Evolutionary conservation across 1,139 yeast species (phyloP), one percentile per base, ranked within the genome.

Genomic region (Geotrichum candidum): DNA sequence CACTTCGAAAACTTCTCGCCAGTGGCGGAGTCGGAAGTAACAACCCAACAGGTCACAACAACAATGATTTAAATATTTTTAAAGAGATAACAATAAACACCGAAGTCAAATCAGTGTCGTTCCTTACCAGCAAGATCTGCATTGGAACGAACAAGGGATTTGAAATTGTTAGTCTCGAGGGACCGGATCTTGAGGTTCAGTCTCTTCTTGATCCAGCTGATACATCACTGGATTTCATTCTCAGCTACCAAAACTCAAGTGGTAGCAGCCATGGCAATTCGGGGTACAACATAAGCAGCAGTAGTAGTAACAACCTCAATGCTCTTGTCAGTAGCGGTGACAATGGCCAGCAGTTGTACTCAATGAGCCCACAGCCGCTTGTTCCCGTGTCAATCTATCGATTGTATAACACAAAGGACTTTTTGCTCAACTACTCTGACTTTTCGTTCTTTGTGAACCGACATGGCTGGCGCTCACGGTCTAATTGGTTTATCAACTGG

Each of bases 61-160:
- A 9, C 33, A 53, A 9, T 45, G 25, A 22, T 29, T 84, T 86
- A 74, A 90, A 87, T 76, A 85, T 84, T 69, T 84, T 87, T 71
- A 83, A 84, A 70, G 98, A 94, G 71, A 86, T 92, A 52, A 80
- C 81, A 51, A 90, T 94, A 72, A 84, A 85, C 56, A 87, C 96
- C 6, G 98, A 94, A 68, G 96, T 97, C 2, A 87, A 92, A 50
- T 88, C 96, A 4, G 87, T 94, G 33, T 91, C 97, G 50, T 94
- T 94, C 71, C 79, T 94, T 74, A 89, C 91, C 73, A 86, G 92
- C 6, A 88, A 88, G 70, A 78, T 94, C 65, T 92, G 98, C 77
- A 88, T 94, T 66, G 99, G 99, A 27, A 94, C 98, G 71, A 87
- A 96, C 54, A 90, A 88, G 73, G 99, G 99, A 1, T 94, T 94